Percentiles rank a stretch among this genome's conserved stretches.
These are phyloP conservation scores for Nemania diffusa DNA, from an alignment of 2,329 filamentous ascomycete genomes.

Conservation along the genomic window DNA sequence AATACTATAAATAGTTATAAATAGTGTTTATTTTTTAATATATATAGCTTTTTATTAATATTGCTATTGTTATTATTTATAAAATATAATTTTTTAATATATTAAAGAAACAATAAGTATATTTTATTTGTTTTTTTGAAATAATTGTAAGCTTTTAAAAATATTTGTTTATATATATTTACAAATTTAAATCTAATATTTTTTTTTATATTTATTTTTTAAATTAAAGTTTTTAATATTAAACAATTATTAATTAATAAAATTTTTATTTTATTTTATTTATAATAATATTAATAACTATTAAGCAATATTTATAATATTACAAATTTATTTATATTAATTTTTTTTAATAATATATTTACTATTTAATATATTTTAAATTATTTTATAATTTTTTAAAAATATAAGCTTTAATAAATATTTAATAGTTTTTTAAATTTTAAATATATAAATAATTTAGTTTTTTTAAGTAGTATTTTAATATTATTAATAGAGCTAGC, in stretches of 20 bases:
- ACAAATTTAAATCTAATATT: background rate
- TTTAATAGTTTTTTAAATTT: background rate
- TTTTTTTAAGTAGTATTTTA: background rate
- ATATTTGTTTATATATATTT: background rate
- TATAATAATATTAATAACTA: background rate
- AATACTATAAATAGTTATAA: background rate
- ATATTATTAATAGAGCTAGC: background rate
- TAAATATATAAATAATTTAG: background rate
- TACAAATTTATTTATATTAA: background rate
- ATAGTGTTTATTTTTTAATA: background rate
- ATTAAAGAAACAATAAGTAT: background rate
- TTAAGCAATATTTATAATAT: background rate
- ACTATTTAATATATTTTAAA: background rate
- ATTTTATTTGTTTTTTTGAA: background rate
- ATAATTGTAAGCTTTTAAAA: background rate
- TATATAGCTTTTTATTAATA: background rate
- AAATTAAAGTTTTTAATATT: slow-evolving; percentile 1
- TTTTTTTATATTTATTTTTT: background rate
- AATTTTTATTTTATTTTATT: background rate
- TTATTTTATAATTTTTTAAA: background rate
- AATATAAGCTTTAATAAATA: background rate
- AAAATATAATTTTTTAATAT: background rate
- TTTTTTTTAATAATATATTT: slow-evolving; percentile 1
- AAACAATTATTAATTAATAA: background rate
- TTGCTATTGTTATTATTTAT: background rate